These are phyloP conservation scores for Pascua guehoae DNA, from an alignment of 1,284 basidiomycete species.

Conservation along the genomic window DNA sequence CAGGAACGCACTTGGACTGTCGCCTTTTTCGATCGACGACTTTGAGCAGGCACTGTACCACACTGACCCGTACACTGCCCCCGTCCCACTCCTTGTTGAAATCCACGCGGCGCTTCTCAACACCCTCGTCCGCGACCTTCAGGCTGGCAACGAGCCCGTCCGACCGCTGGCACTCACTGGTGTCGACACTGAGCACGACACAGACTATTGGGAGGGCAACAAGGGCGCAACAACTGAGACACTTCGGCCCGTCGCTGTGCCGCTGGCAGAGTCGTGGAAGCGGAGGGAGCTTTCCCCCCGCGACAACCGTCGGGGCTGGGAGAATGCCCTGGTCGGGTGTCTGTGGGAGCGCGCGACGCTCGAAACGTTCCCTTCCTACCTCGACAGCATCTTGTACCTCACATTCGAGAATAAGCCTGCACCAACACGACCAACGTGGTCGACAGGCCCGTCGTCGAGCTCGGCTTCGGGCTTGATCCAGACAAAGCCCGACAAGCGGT, in stretches of 20 bases:
- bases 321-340: slow-evolving; percentile 78
- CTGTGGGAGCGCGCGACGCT: slow-evolving; percentile 83
- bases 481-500: slow-evolving; percentile 60
- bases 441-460: slow-evolving; percentile 46
- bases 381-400: slow-evolving; percentile 69
- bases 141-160: slow-evolving; percentile 29
- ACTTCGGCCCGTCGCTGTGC: slow-evolving; percentile 34
- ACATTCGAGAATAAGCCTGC: slow-evolving; percentile 58
- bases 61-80: slow-evolving; percentile 58
- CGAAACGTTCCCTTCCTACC: slow-evolving; percentile 67
- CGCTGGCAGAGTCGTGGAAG: slow-evolving; percentile 32
- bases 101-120: slow-evolving; percentile 86
- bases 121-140: slow-evolving; percentile 70
- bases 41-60: slow-evolving; percentile 85
- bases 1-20: slow-evolving; percentile 76
- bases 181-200: slow-evolving; percentile 32
- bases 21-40: slow-evolving; percentile 90
- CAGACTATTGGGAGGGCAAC: slow-evolving; percentile 45
- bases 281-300: slow-evolving; percentile 32
- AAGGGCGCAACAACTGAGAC: slow-evolving; percentile 47
- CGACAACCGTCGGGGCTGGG: slow-evolving; percentile 57
- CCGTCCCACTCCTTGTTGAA: slow-evolving; percentile 76
- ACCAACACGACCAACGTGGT: slow-evolving; percentile 46
- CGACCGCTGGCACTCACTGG: slow-evolving; percentile 32
- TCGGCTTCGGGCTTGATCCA: slow-evolving; percentile 38